Conservation (phyloP, 140 eudicot genomes). For the Flaveria floridana region DNA sequence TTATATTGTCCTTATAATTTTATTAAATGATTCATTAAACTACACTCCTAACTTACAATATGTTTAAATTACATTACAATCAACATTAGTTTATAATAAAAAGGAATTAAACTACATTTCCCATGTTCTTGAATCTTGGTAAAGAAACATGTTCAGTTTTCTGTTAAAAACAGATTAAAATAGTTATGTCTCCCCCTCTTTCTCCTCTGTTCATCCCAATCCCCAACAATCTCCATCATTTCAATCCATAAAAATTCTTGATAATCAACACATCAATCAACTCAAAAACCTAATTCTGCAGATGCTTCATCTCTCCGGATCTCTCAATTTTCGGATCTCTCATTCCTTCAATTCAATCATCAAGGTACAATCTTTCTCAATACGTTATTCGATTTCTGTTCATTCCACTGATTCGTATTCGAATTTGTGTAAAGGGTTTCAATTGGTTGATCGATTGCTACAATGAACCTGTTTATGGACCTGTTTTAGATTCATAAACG, state of each 20-base stretch:
- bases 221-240: conserved; percentile 20
- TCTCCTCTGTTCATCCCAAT: conserved; percentile 23
- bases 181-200: conserved; percentile 23
- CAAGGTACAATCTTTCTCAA: conserved; percentile 30
- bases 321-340: conserved; percentile 34
- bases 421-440: conserved; percentile 35
- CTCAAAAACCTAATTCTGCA: conserved; percentile 26
- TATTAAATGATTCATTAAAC: too few species aligned
- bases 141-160: not conserved
- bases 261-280: not conserved
- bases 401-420: not conserved
- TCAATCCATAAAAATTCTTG: conserved; percentile 15
- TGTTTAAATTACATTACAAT: not conserved
- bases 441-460: conserved; percentile 40
- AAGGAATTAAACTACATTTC: not conserved
- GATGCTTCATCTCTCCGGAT: conserved; percentile 27
- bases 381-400: not conserved
- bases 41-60: too few species aligned
- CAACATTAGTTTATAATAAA: not conserved
- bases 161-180: not conserved
- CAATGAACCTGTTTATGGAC: conserved; percentile 11
- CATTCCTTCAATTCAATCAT: conserved; percentile 31
- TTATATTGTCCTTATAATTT: too few species aligned
- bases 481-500: not conserved
- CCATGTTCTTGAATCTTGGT: not conserved